Conservation (phyloP, 345 rosid species). For the Salix koriyanagi region DNA sequence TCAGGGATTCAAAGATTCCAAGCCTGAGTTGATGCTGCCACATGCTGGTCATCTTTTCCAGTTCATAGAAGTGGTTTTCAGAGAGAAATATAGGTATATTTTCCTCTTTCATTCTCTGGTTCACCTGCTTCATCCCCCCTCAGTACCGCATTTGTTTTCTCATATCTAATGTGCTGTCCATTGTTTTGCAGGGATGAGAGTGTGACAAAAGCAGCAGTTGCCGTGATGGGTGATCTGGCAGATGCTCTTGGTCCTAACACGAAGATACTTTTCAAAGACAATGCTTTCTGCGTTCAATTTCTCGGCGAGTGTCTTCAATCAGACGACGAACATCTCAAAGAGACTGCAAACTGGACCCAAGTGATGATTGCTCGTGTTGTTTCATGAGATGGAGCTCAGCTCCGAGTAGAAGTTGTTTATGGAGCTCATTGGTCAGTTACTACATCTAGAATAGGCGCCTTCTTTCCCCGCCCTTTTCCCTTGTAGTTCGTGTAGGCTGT, state of each 20-base stretch:
- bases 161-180: background rate
- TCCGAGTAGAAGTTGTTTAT: background rate
- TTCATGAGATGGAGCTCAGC: slow-evolving; percentile 29
- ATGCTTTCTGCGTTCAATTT: slow-evolving; percentile 53
- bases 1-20: slow-evolving; percentile 81
- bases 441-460: background rate
- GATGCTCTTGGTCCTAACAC: slow-evolving; percentile 75
- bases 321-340: slow-evolving; percentile 80
- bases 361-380: slow-evolving; percentile 81
- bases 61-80: slow-evolving; percentile 72
- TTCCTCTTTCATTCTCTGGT: background rate
- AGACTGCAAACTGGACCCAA: slow-evolving; percentile 81
- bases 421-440: background rate
- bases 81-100: slow-evolving; percentile 57
- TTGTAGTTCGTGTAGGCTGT: slow-evolving; percentile 19
- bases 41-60: slow-evolving; percentile 79
- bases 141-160: background rate
- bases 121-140: background rate
- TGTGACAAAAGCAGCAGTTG: slow-evolving; percentile 84
- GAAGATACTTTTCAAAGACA: slow-evolving; percentile 59
- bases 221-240: slow-evolving; percentile 92
- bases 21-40: slow-evolving; percentile 75
- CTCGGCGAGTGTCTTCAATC: slow-evolving; percentile 72
- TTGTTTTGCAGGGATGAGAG: slow-evolving; percentile 61
- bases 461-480: background rate